Conservation (phyloP, 441 rosid species). For the Daphne laureola region DNA sequence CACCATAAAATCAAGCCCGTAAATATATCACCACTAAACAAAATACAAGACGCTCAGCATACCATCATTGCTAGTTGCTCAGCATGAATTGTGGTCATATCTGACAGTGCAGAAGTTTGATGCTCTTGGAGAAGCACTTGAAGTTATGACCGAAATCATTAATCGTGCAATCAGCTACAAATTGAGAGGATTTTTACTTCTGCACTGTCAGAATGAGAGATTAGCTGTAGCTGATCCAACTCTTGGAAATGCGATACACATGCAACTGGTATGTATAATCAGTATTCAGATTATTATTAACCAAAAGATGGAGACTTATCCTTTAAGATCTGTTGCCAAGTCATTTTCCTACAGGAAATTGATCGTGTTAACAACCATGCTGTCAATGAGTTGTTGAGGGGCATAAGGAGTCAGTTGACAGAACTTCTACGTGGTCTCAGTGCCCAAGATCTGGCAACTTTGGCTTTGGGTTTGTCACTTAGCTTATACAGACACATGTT, state of each 20-base stretch:
- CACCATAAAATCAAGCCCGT: neutral
- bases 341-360: slow-evolving; percentile 50
- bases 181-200: slow-evolving; percentile 60
- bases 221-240: slow-evolving; percentile 84
- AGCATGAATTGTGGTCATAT: no score
- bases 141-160: slow-evolving; percentile 60
- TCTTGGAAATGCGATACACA: slow-evolving; percentile 91
- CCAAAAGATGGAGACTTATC: no score
- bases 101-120: no score
- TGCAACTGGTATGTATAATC: slow-evolving; percentile 54
- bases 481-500: slow-evolving; percentile 82
- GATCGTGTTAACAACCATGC: slow-evolving; percentile 80
- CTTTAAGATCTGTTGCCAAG: neutral
- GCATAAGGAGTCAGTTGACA: slow-evolving; percentile 77
- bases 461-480: slow-evolving; percentile 95
- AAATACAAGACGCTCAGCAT: no score
- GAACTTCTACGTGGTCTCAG: slow-evolving; percentile 84
- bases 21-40: neutral
- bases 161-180: slow-evolving; percentile 68
- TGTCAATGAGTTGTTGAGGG: slow-evolving; percentile 94
- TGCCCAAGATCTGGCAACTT: slow-evolving; percentile 80
- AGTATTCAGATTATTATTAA: no score
- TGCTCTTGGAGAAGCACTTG: slow-evolving; percentile 81
- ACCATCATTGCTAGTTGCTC: no score
- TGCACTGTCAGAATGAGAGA: slow-evolving; percentile 60